Percentiles rank a stretch among this genome's conserved stretches.
phyloP scores from a whole-genome alignment of 768 basidiomycete genomes.

The Mycena latifolia region DNA sequence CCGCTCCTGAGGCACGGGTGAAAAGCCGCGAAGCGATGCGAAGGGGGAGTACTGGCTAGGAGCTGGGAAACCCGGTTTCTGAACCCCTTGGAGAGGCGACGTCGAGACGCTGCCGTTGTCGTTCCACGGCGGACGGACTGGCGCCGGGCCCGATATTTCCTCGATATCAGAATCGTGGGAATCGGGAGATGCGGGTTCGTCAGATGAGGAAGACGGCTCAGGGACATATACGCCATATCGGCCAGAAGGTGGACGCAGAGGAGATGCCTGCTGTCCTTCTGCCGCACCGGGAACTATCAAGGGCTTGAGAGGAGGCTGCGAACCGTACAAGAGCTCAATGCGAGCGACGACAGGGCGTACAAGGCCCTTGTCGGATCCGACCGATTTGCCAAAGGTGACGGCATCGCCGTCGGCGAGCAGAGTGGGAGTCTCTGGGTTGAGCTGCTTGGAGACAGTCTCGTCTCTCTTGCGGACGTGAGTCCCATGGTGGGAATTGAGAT shows the following conservation, averaged over 20 bases:
- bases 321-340: slow-evolving; percentile 64
- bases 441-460: slow-evolving; percentile 59
- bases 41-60: slow-evolving; percentile 19
- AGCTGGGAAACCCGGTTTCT: slow-evolving; percentile 10
- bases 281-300: slow-evolving; percentile 43
- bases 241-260: slow-evolving; percentile 46
- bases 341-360: slow-evolving; percentile 75
- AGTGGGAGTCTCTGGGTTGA: slow-evolving; percentile 68
- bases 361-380: slow-evolving; percentile 69
- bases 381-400: slow-evolving; percentile 83
- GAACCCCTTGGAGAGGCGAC: slow-evolving; percentile 5
- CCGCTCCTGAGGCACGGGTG: neutral
- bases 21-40: neutral
- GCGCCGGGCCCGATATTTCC: slow-evolving; percentile 54
- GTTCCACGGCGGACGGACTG: slow-evolving; percentile 16
- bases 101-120: slow-evolving; percentile 40
- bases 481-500: slow-evolving; percentile 82
- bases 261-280: slow-evolving; percentile 3
- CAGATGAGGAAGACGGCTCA: slow-evolving; percentile 56
- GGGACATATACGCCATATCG: slow-evolving; percentile 70
- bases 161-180: slow-evolving; percentile 68
- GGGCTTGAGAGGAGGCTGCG: slow-evolving; percentile 39
- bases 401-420: slow-evolving; percentile 75
- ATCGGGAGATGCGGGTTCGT: slow-evolving; percentile 48
- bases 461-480: slow-evolving; percentile 68